Percentiles rank a stretch among this genome's conserved stretches.
These are phyloP conservation scores for Rhodotorula sp. DNA, from an alignment of 1,284 basidiomycete species.

Conservation along the genomic window DNA sequence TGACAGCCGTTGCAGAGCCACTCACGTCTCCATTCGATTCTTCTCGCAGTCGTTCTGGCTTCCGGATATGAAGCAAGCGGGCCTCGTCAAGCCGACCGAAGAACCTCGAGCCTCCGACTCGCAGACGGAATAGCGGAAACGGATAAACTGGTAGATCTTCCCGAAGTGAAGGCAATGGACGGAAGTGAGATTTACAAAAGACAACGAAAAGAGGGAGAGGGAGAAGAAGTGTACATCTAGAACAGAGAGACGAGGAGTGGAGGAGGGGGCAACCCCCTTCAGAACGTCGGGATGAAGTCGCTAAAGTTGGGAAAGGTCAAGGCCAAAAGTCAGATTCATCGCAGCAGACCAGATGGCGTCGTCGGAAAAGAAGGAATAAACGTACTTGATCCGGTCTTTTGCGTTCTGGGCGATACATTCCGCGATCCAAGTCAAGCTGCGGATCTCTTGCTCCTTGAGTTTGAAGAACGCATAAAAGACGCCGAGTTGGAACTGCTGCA, in stretches of 20 bases:
- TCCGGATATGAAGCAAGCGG: conserved; percentile 62
- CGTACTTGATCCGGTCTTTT: conserved; percentile 68
- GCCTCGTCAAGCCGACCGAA: conserved; percentile 38
- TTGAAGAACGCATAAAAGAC: conserved; percentile 93
- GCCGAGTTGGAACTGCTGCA: conserved; percentile 75
- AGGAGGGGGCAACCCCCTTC: background rate
- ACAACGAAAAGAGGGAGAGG: conserved; percentile 44
- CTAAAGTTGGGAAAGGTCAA: no score
- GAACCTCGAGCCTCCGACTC: background rate
- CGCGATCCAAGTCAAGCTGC: conserved; percentile 68
- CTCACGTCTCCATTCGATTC: conserved; percentile 10
- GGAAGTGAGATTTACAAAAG: background rate
- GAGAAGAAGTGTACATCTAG: conserved; percentile 19
- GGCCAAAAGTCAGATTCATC: background rate
- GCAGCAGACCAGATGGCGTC: no score
- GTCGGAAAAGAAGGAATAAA: background rate
- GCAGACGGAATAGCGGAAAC: background rate
- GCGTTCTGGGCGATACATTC: conserved; percentile 89
- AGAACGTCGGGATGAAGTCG: conserved; percentile 10
- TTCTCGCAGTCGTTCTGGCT: conserved; percentile 73
- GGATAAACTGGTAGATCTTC: background rate
- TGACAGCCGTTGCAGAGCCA: no score
- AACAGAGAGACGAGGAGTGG: background rate
- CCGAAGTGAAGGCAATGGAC: background rate
- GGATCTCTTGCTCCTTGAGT: conserved; percentile 98